Evolutionary conservation across 257 asterid species (phyloP), one percentile per base, ranked within the genome.

Genomic region (Solanum arcanum): DNA sequence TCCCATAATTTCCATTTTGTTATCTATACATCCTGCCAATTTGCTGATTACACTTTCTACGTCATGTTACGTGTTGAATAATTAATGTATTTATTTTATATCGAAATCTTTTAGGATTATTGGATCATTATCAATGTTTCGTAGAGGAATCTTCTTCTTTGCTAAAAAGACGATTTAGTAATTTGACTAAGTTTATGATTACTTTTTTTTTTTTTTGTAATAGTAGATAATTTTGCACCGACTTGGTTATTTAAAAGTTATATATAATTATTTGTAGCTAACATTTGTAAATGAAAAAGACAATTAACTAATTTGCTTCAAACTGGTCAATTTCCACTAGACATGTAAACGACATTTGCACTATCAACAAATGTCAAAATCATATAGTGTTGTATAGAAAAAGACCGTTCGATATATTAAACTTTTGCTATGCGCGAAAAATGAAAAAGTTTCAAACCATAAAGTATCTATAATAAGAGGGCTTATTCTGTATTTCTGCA

Each of bases 141-240:
- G 31, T 62, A 23, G 69, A 62, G 31, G 15, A 1, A 10, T 62
- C 27, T 62, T 62, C 29, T 62, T 62, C 31, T 23, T 0, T 62
- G 3, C 69, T 62, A 23, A 62, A 68, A 12, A 59, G 2, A 59
- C 0, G 21, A 13, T 68, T 68, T 68, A 68, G 7, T 5, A 2
- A 3, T 37, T 66, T 66, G 31, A 66, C 3, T 66, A 68, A 27
- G 10, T 68, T 13, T 59, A 68, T 2, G 11, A 68, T 21, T 59
- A 3, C 5, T 31, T 31, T 59, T 59, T 0, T 0, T 59, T 0
- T 0, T 1, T 68, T 68, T 68, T 0, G 29, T 13, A 68, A 31
- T 27, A 21, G 8, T 66, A 73, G 20, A 14, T 35, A 33, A 35
- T 35, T 73, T 73, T 73, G 9, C 0, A 35, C 9, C 9, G 27